Evolutionary conservation across 441 rosid genomes (phyloP), one percentile per base, ranked within the genome.

Genomic region (Breynia disticha): DNA sequence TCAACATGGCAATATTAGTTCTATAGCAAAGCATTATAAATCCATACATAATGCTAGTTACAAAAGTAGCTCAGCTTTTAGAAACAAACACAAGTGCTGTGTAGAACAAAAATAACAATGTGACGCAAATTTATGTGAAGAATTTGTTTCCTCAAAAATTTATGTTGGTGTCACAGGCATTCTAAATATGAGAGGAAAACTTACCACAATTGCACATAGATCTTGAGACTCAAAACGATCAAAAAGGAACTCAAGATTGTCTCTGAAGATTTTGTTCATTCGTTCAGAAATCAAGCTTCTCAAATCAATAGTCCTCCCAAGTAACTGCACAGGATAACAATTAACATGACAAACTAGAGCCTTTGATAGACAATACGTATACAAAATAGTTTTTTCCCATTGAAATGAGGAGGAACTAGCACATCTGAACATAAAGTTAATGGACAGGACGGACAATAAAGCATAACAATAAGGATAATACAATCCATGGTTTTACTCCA

Each of bases 151-250:
- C 47, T 44, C 15, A 0, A 14, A 7, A 14, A 13, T 44, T 44
- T 5, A 3, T 44, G n/a, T 17, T 44, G 47, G 32, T 24, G 32
- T 24, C 32, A 24, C 32, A 7, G 7, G 32, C 32, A 24, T 24
- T 24, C 7, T 24, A 16, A 32, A 51, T 14, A 39, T 39, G 19
- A 32, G 62, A 51, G 18, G 19, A 48, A 44, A 52, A 58, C 71
- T 72, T 67, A 94, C 99, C 80, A 94, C 97, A 49, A 85, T 70
- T 48, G 97, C 96, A 76, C 96, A 90, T 53, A 94, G 67, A 75
- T 94, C 99, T 50, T 94, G 97, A 47, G 95, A 94, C 81, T 90
- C 97, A 46, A 94, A 94, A 54, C 95, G 95, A 56, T 94, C 95
- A 66, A 90, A 85, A 18, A 94, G 88, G 74, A 94, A 94, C 77